These are phyloP conservation scores for Ascochyta pisi DNA, from an alignment of 2,329 filamentous ascomycete genomes.

Conservation along the genomic window DNA sequence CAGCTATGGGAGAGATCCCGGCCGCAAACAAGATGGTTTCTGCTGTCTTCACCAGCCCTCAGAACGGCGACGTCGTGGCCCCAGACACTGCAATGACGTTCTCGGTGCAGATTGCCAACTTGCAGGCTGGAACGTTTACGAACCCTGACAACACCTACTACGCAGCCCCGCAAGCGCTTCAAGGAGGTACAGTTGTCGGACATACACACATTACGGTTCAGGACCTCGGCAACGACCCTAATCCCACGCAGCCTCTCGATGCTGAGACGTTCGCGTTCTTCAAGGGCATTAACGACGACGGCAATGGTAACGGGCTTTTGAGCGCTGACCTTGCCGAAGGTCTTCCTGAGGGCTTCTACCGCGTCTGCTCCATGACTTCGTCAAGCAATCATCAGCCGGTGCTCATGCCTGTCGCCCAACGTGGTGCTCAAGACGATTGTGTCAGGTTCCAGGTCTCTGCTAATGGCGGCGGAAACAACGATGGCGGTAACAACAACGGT, in stretches of 20 bases:
- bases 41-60: slow-evolving; percentile 59
- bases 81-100: slow-evolving; percentile 57
- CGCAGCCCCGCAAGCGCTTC: slow-evolving; percentile 60
- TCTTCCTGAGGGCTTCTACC: slow-evolving; percentile 57
- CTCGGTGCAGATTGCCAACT: slow-evolving; percentile 56
- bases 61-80: slow-evolving; percentile 50
- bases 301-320: slow-evolving; percentile 57
- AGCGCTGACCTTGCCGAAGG: slow-evolving; percentile 55
- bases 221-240: slow-evolving; percentile 50
- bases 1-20: slow-evolving; percentile 65
- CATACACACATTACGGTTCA: slow-evolving; percentile 63
- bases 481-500: slow-evolving; percentile 3
- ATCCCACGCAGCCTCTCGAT: slow-evolving; percentile 47
- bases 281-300: slow-evolving; percentile 64
- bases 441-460: slow-evolving; percentile 55
- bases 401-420: slow-evolving; percentile 63
- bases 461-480: slow-evolving; percentile 11
- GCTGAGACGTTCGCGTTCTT: slow-evolving; percentile 62
- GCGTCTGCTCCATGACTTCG: slow-evolving; percentile 61
- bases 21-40: slow-evolving; percentile 61
- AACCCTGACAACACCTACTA: slow-evolving; percentile 64
- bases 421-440: slow-evolving; percentile 63
- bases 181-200: slow-evolving; percentile 52
- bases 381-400: slow-evolving; percentile 64
- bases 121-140: slow-evolving; percentile 61